A percentile compares a stretch with the other conserved stretches of the same genome.
Evolutionary conservation across 352 stramenopile species (phyloP).

Genomic region (Phytophthora uliginosa): DNA sequence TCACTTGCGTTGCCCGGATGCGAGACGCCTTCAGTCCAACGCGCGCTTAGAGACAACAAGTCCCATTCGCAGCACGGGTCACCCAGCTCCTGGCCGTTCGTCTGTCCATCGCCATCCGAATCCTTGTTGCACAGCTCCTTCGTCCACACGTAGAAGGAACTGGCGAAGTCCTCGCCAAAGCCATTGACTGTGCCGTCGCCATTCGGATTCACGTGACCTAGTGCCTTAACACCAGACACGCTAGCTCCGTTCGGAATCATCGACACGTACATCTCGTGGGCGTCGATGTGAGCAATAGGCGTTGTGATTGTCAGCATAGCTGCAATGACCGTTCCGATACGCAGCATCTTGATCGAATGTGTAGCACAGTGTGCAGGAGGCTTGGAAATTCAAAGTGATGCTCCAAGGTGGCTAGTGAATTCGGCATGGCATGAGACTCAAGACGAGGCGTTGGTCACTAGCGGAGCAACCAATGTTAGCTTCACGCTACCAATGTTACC

Average conservation of each 20-base stretch:
- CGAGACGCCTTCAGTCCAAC: constrained; percentile 23
- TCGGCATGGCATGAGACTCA: background rate
- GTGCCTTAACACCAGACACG: constrained; percentile 33
- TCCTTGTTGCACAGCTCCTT: constrained; percentile 61
- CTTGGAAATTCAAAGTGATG: background rate
- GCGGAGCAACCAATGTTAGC: background rate
- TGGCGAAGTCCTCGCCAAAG: constrained; percentile 67
- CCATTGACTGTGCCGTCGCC: constrained; percentile 49
- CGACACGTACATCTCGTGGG: constrained; percentile 11
- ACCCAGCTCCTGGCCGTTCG: constrained; percentile 79
- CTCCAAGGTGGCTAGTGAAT: background rate
- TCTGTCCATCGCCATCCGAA: constrained; percentile 44
- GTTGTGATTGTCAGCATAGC: background rate
- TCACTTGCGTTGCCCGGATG: constrained; percentile 24
- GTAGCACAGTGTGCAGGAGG: background rate
- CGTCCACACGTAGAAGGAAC: constrained; percentile 53
- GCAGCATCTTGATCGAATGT: background rate
- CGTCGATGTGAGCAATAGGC: background rate
- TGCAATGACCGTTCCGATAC: background rate
- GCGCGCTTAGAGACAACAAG: constrained; percentile 11
- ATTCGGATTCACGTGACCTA: constrained; percentile 53
- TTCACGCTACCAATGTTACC: constrained; percentile 1
- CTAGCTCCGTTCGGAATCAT: constrained; percentile 54
- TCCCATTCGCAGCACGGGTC: constrained; percentile 81
- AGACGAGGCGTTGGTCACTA: background rate